phyloP scores from a whole-genome alignment of 345 rosid species.

The Theobroma cacao region DNA sequence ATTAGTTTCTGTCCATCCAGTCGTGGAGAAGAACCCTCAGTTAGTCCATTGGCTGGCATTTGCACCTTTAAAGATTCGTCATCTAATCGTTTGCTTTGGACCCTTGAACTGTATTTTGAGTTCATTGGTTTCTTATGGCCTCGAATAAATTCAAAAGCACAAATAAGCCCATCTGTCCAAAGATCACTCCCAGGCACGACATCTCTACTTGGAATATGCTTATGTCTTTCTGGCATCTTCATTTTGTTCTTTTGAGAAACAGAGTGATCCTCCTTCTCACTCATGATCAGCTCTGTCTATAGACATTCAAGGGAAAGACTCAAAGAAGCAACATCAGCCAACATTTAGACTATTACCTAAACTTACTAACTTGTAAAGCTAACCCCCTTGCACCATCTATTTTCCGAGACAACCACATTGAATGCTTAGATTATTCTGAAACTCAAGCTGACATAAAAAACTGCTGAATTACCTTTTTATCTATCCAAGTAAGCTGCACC shows the following conservation, averaged over 20 bases:
- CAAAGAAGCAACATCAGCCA: conserved; percentile 7
- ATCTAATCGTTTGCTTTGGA: conserved; percentile 9
- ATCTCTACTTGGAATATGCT: conserved; percentile 29
- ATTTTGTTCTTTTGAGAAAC: conserved; percentile 17
- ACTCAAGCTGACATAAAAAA: neutral
- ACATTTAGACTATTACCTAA: neutral
- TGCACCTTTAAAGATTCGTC: conserved; percentile 22
- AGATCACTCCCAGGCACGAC: conserved; percentile 47
- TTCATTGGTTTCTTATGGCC: conserved; percentile 31
- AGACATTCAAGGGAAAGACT: neutral
- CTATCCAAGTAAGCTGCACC: neutral
- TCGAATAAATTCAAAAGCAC: conserved; percentile 75
- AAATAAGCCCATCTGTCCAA: conserved; percentile 90
- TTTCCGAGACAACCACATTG: neutral
- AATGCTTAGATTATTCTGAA: neutral
- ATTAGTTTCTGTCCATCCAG: conserved; percentile 21
- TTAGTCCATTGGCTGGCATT: conserved; percentile 23
- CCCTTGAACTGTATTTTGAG: conserved; percentile 30
- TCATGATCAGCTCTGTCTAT: conserved; percentile 9
- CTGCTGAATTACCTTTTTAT: neutral
- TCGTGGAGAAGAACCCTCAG: conserved; percentile 26
- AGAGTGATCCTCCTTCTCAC: conserved; percentile 21
- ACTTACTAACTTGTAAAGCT: neutral
- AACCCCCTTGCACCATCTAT: neutral
- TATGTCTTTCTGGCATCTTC: conserved; percentile 34